A percentile compares a stretch with the other conserved stretches of the same genome.
Evolutionary conservation across 805 yeast species (phyloP).

Genomic region (Zygosaccharomyces pseudorouxii): DNA sequence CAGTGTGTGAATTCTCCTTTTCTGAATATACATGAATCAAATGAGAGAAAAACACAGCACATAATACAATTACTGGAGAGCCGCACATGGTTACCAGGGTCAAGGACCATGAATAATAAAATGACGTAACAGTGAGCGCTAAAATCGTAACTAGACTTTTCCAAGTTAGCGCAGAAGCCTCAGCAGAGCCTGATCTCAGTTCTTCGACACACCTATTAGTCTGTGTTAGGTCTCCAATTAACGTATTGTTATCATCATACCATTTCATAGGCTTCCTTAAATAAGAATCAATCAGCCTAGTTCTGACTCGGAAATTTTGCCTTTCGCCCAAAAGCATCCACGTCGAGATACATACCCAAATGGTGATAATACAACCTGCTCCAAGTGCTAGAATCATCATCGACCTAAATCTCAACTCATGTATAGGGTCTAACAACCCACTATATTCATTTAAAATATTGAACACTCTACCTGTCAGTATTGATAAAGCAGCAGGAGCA

Average conservation of each 20-base stretch:
- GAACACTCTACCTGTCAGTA: constrained; percentile 65
- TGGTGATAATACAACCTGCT: constrained; percentile 39
- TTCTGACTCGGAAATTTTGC: constrained; percentile 57
- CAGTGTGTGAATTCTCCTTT: constrained; percentile 52
- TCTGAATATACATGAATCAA: constrained; percentile 47
- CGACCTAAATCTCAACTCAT: constrained; percentile 37
- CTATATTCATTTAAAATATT: constrained; percentile 36
- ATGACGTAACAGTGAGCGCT: constrained; percentile 57
- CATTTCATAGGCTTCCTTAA: constrained; percentile 48
- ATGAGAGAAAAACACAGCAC: constrained; percentile 48
- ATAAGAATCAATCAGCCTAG: constrained; percentile 41
- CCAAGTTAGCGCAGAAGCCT: constrained; percentile 53
- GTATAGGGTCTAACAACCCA: constrained; percentile 3
- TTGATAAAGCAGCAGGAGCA: constrained; percentile 56
- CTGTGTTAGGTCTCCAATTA: constrained; percentile 63
- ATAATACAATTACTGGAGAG: constrained; percentile 57
- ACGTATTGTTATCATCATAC: constrained; percentile 54
- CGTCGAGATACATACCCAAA: constrained; percentile 51
- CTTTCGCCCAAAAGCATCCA: constrained; percentile 74
- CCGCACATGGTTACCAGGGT: constrained; percentile 73
- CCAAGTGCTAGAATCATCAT: constrained; percentile 46
- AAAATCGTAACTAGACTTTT: constrained; percentile 51
- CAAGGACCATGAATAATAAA: constrained; percentile 79
- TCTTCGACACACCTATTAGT: constrained; percentile 73
- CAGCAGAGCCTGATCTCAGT: constrained; percentile 60